Percentiles rank a stretch among this genome's conserved stretches.
Evolutionary conservation across 2,329 filamentous ascomycete species (phyloP).

Genomic region (Stachybotrys chartarum): DNA sequence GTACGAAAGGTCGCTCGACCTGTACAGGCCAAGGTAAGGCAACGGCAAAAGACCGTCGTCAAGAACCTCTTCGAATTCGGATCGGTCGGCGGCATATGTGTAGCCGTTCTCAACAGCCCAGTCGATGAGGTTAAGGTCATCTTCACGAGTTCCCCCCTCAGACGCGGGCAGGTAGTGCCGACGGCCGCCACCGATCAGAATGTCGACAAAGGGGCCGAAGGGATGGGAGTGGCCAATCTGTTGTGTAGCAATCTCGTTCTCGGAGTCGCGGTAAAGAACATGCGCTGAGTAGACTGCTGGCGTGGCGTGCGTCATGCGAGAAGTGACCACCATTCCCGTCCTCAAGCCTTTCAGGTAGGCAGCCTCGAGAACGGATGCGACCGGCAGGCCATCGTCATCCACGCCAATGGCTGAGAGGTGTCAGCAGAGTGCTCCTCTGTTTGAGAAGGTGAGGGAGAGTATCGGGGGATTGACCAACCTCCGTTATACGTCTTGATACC

Average conservation of each 20-base stretch:
- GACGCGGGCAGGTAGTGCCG: slow-evolving; percentile 11
- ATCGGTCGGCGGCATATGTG: slow-evolving; percentile 10
- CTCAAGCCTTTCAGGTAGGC: slow-evolving; percentile 14
- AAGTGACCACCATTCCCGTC: slow-evolving; percentile 14
- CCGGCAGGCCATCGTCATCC: slow-evolving; percentile 12
- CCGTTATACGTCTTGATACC: slow-evolving; percentile 17
- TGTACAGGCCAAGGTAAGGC: slow-evolving; percentile 13
- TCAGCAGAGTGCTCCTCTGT: background rate
- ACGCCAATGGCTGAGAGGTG: slow-evolving; percentile 9
- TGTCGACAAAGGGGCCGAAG: slow-evolving; percentile 11
- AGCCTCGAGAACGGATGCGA: slow-evolving; percentile 15
- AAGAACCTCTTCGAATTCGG: slow-evolving; percentile 6
- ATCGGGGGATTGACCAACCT: slow-evolving; percentile 3
- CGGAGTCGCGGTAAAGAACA: slow-evolving; percentile 13
- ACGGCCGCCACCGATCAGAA: slow-evolving; percentile 15
- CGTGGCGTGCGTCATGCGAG: slow-evolving; percentile 16
- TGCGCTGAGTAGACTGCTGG: slow-evolving; percentile 14
- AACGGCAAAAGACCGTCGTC: slow-evolving; percentile 8
- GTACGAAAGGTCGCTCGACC: slow-evolving; percentile 11
- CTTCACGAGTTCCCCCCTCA: slow-evolving; percentile 10
- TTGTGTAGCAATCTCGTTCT: slow-evolving; percentile 16
- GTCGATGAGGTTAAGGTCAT: slow-evolving; percentile 12
- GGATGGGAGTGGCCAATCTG: slow-evolving; percentile 15
- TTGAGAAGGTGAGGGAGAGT: background rate
- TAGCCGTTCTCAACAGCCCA: slow-evolving; percentile 13